A percentile compares a stretch with the other conserved stretches of the same genome.
Conservation (phyloP, 1,284 basidiomycete genomes). For the Ustilago tritici region DNA sequence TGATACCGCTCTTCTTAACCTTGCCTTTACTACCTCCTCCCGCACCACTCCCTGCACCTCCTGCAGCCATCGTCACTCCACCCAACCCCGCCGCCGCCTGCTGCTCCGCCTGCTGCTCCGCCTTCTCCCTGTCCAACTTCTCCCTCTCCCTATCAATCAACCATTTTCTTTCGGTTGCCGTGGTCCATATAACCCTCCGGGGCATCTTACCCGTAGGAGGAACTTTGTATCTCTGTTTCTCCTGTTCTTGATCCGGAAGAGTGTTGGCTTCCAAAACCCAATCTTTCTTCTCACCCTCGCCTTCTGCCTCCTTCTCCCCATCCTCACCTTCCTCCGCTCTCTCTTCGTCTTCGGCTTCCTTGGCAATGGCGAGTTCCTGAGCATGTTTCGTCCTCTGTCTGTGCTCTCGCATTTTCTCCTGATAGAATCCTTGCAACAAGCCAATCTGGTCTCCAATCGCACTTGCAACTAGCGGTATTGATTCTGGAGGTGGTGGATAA, state of each 20-base stretch:
- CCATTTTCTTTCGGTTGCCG: background rate
- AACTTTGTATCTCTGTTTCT: constrained; percentile 64
- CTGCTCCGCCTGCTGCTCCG: background rate
- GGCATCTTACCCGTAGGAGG: constrained; percentile 67
- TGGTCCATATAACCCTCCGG: constrained; percentile 39
- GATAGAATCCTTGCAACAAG: constrained; percentile 80
- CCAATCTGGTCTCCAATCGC: constrained; percentile 84
- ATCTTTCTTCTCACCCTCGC: constrained; percentile 22
- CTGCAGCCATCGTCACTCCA: constrained; percentile 5
- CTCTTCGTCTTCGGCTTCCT: background rate
- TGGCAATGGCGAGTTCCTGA: constrained; percentile 2
- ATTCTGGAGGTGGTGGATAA: constrained; percentile 84
- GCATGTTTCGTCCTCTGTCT: constrained; percentile 24
- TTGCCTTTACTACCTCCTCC: constrained; percentile 19
- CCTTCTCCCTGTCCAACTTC: constrained; percentile 6
- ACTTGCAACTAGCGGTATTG: constrained; percentile 77
- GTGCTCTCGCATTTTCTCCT: constrained; percentile 51
- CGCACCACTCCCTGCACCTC: background rate
- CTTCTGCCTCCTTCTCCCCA: constrained; percentile 14
- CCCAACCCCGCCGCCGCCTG: background rate
- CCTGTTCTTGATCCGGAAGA: constrained; percentile 63
- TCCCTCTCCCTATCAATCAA: constrained; percentile 14
- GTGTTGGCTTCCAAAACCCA: constrained; percentile 22
- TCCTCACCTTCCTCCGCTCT: constrained; percentile 4
- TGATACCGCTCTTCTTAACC: constrained; percentile 29